Percentiles rank a stretch among this genome's conserved stretches.
Conservation (phyloP, 2,329 filamentous ascomycete species). For the Polychaeton citri region DNA sequence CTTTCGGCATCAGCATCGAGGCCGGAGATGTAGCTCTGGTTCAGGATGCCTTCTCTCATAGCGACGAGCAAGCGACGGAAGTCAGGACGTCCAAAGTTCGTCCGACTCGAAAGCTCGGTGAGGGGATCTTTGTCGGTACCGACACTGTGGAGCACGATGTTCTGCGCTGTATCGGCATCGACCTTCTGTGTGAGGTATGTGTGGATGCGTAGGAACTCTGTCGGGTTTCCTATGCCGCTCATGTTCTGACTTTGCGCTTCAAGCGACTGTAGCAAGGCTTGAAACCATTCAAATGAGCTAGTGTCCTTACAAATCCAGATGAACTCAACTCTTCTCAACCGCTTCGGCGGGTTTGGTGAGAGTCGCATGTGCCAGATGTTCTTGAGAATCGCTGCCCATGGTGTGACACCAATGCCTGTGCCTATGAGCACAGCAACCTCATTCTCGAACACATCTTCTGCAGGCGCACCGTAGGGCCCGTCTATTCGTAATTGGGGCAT, state of each 20-base stretch:
- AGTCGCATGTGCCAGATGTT: constrained; percentile 97
- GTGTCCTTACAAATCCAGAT: constrained; percentile 98
- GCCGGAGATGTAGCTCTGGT: constrained; percentile 73
- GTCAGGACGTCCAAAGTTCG: constrained; percentile 90
- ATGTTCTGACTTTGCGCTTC: constrained; percentile 70
- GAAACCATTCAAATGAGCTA: constrained; percentile 96
- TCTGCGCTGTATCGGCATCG: constrained; percentile 83
- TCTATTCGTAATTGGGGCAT: constrained; percentile 88
- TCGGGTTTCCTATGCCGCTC: constrained; percentile 38
- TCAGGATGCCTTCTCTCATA: constrained; percentile 78
- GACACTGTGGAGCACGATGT: constrained; percentile 93
- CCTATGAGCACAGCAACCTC: constrained; percentile 78
- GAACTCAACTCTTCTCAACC: constrained; percentile 90
- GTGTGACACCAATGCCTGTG: constrained; percentile 76
- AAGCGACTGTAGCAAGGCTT: constrained; percentile 78
- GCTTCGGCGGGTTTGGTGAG: constrained; percentile 73
- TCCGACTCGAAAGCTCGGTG: constrained; percentile 78
- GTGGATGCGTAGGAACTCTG: constrained; percentile 91
- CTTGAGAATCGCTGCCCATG: constrained; percentile 80
- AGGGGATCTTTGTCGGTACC: constrained; percentile 78
- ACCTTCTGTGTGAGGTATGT: constrained; percentile 92
- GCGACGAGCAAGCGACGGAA: constrained; percentile 66
- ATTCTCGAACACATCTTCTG: constrained; percentile 93
- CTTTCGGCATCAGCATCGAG: constrained; percentile 55
- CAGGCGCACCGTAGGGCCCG: constrained; percentile 89